Conservation (phyloP, 2,329 filamentous ascomycete genomes). For the Neopestalotiopsis sp. region DNA sequence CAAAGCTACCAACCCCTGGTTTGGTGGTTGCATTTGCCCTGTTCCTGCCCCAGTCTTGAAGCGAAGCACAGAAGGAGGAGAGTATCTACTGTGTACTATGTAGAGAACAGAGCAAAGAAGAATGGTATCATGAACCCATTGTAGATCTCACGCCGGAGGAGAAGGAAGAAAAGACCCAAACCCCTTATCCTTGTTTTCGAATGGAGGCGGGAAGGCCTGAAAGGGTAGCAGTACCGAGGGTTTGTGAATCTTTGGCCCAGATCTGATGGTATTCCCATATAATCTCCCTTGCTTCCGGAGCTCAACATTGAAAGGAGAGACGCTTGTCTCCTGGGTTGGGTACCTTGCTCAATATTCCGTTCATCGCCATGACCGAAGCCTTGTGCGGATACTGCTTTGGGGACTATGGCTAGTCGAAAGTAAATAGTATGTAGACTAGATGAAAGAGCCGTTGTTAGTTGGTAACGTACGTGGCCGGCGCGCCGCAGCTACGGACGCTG, state of each 20-base stretch:
- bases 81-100: too few relatives aligned
- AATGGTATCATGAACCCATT: background rate
- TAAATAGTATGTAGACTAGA: background rate
- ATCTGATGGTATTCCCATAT: background rate
- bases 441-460: background rate
- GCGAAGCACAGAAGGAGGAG: background rate
- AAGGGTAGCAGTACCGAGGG: background rate
- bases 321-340: background rate
- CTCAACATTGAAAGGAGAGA: background rate
- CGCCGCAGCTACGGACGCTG: too few relatives aligned
- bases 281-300: background rate
- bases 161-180: background rate
- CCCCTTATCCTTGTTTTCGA: background rate
- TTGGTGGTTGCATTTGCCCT: background rate
- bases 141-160: background rate
- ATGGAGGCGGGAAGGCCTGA: background rate
- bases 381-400: background rate
- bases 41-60: background rate
- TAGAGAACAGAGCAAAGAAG: background rate
- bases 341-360: background rate
- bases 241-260: background rate
- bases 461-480: too few relatives aligned
- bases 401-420: background rate
- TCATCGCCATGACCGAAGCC: background rate
- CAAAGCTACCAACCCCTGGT: background rate